Conservation (phyloP, 495 filamentous ascomycete species). For the Penicillium argentinense region DNA sequence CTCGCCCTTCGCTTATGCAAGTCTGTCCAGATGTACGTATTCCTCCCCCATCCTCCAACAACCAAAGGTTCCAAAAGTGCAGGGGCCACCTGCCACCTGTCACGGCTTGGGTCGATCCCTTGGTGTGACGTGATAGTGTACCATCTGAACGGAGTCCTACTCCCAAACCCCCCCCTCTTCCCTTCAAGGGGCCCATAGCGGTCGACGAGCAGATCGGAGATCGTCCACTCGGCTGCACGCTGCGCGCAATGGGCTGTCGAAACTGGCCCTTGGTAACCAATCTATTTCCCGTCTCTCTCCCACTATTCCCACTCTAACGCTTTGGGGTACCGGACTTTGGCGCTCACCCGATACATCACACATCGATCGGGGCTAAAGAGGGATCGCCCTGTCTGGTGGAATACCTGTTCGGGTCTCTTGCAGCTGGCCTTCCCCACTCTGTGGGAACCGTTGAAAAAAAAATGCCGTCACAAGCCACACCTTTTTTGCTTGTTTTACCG, state of each 20-base stretch:
- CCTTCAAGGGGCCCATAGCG: background rate
- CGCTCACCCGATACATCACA: conserved; percentile 4
- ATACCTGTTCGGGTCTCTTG: conserved; percentile 21
- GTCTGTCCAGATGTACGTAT: too few relatives aligned
- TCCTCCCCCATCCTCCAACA: background rate
- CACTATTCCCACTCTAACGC: conserved; percentile 18
- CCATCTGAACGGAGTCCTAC: conserved; percentile 1
- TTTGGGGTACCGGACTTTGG: conserved; percentile 13
- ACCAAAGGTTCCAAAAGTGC: conserved; percentile 5
- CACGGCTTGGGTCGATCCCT: conserved; percentile 19
- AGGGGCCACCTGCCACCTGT: conserved; percentile 33
- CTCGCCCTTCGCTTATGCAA: too few relatives aligned
- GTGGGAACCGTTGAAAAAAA: conserved; percentile 32
- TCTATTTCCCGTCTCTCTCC: conserved; percentile 22
- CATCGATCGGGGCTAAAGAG: conserved; percentile 22
- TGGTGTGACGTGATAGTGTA: conserved; percentile 14
- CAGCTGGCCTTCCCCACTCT: conserved; percentile 14
- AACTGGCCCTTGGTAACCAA: conserved; percentile 17
- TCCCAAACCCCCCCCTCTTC: too few relatives aligned
- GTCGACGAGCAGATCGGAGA: conserved; percentile 7
- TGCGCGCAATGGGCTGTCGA: conserved; percentile 19
- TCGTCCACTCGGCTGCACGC: conserved; percentile 18
- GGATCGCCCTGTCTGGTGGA: conserved; percentile 21
- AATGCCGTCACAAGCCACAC: conserved; percentile 25
- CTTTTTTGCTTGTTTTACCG: conserved; percentile 19